Conservation (phyloP, 2,329 filamentous ascomycete species). For the Aureobasidium namibiae region DNA sequence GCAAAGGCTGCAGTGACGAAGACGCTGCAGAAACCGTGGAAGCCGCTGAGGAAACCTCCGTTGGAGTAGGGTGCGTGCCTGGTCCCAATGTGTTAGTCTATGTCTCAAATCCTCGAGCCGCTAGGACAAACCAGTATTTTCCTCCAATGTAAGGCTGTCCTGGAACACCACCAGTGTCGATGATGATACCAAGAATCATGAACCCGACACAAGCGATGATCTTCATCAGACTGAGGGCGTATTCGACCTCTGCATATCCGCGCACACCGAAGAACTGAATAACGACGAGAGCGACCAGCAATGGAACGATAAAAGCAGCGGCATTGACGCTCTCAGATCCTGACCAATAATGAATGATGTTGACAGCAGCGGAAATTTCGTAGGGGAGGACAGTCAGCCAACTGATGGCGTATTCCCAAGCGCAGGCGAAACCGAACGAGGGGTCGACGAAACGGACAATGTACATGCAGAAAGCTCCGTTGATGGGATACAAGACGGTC, state of each 20-base stretch:
- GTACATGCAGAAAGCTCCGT: slow-evolving; percentile 30
- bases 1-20: slow-evolving; percentile 57
- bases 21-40: slow-evolving; percentile 56
- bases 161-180: slow-evolving; percentile 52
- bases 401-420: slow-evolving; percentile 25
- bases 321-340: slow-evolving; percentile 14
- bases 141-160: slow-evolving; percentile 51
- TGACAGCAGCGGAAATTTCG: slow-evolving; percentile 24
- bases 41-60: slow-evolving; percentile 46
- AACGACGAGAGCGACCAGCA: slow-evolving; percentile 24
- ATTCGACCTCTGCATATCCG: slow-evolving; percentile 37
- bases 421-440: slow-evolving; percentile 24
- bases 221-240: slow-evolving; percentile 28
- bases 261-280: slow-evolving; percentile 28
- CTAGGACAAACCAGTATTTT: slow-evolving; percentile 44
- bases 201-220: slow-evolving; percentile 48
- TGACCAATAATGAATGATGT: slow-evolving; percentile 17
- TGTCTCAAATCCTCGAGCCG: slow-evolving; percentile 35
- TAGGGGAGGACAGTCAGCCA: slow-evolving; percentile 26
- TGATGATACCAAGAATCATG: slow-evolving; percentile 55
- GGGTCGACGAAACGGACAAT: slow-evolving; percentile 38
- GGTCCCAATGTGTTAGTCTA: background rate
- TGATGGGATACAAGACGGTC: slow-evolving; percentile 30
- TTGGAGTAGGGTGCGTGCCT: slow-evolving; percentile 18
- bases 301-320: slow-evolving; percentile 25